These are phyloP conservation scores for Darksidea phi DNA, from an alignment of 495 filamentous ascomycete species.

Conservation along the genomic window DNA sequence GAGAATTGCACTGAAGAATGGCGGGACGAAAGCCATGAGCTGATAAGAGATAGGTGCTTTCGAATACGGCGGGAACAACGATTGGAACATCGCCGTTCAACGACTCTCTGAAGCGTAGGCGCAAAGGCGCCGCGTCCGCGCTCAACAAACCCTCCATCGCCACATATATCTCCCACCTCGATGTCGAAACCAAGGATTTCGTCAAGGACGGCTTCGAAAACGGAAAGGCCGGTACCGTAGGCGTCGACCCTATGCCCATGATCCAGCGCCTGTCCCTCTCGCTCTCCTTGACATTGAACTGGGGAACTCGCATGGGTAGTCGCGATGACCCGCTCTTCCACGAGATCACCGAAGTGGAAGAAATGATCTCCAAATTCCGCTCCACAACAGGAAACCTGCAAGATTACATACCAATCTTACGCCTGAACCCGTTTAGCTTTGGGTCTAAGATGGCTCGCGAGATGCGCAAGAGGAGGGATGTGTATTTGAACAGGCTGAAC, in stretches of 20 bases:
- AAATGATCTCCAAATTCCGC: slow-evolving; percentile 58
- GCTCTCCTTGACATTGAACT: slow-evolving; percentile 61
- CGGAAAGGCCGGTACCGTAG: slow-evolving; percentile 52
- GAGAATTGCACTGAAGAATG: not conserved
- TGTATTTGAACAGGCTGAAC: slow-evolving; percentile 57
- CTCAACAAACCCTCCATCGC: slow-evolving; percentile 62
- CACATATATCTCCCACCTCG: slow-evolving; percentile 60
- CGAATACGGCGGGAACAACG: slow-evolving; percentile 62
- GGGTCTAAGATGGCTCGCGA: slow-evolving; percentile 54
- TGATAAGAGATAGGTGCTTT: slow-evolving; percentile 51
- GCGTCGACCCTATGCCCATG: slow-evolving; percentile 61
- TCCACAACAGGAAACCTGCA: slow-evolving; percentile 63
- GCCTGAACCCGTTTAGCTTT: slow-evolving; percentile 56
- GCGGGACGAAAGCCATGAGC: not conserved
- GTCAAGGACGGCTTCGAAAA: slow-evolving; percentile 58
- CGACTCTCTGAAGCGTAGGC: slow-evolving; percentile 60
- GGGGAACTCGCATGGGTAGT: slow-evolving; percentile 58
- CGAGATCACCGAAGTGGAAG: slow-evolving; percentile 64
- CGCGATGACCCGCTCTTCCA: slow-evolving; percentile 59
- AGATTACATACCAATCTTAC: slow-evolving; percentile 62
- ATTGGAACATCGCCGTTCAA: slow-evolving; percentile 65
- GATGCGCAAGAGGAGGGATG: slow-evolving; percentile 59
- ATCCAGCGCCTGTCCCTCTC: slow-evolving; percentile 59
- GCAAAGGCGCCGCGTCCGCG: slow-evolving; percentile 63
- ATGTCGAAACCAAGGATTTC: slow-evolving; percentile 60